Conservation (phyloP, 371 early-diverging fungal species). For the Batrachochytrium dendrobatidis region DNA sequence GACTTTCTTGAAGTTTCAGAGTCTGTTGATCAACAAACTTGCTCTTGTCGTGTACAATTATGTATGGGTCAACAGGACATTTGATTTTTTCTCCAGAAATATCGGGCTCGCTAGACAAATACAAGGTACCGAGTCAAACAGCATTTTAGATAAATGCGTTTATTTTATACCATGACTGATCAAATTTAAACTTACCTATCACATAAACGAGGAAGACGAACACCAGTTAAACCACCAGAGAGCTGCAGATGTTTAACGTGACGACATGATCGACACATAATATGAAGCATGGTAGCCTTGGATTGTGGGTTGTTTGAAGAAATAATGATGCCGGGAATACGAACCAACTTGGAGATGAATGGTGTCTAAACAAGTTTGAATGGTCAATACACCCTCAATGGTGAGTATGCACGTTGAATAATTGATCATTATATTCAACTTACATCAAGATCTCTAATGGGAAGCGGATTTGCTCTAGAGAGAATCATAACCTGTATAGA, state of each 20-base stretch:
- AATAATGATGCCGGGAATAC: conserved; percentile 96
- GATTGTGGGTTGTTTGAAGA: conserved; percentile 85
- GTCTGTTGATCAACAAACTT: conserved; percentile 96
- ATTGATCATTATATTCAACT: no score
- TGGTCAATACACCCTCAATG: no score
- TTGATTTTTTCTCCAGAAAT: conserved; percentile 22
- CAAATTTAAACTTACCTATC: conserved; percentile 46
- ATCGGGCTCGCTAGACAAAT: conserved; percentile 15
- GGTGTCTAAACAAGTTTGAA: conserved; percentile 57
- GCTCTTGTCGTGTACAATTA: conserved; percentile 93
- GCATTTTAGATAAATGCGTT: not conserved
- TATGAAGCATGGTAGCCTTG: conserved; percentile 78
- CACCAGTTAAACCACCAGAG: conserved; percentile 76
- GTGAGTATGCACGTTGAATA: no score
- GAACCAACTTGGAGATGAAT: conserved; percentile 89
- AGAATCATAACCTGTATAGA: conserved; percentile 83
- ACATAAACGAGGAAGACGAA: conserved; percentile 81
- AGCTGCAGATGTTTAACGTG: conserved; percentile 70
- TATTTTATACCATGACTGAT: not conserved
- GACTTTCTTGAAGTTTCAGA: conserved; percentile 97
- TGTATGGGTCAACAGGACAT: conserved; percentile 94
- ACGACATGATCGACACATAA: conserved; percentile 84
- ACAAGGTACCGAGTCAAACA: not conserved
- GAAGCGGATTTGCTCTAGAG: conserved; percentile 74
- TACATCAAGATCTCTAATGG: conserved; percentile 79